Evolutionary conservation across 2,329 filamentous ascomycete genomes (phyloP).

Genomic region (Purpureocillium takamizusanense): DNA sequence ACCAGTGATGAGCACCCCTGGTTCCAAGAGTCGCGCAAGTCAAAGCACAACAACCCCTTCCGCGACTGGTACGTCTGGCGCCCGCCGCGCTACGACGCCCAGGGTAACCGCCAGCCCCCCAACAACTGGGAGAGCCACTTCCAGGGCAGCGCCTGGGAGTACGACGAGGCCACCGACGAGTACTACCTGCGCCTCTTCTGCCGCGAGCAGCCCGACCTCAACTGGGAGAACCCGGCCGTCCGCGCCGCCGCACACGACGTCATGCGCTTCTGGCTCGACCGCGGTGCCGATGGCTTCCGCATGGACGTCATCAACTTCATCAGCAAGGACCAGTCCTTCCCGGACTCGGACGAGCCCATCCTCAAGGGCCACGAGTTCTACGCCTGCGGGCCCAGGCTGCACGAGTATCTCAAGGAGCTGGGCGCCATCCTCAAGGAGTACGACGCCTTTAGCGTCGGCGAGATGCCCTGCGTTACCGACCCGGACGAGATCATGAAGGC

Average conservation of each 20-base stretch:
- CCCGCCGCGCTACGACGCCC: slow-evolving; percentile 42
- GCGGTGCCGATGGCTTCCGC: slow-evolving; percentile 57
- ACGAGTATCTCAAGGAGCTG: slow-evolving; percentile 37
- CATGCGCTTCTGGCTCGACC: slow-evolving; percentile 66
- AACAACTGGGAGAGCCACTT: slow-evolving; percentile 46
- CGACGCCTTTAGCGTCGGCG: slow-evolving; percentile 42
- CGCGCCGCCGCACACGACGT: slow-evolving; percentile 57
- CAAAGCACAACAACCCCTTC: slow-evolving; percentile 35
- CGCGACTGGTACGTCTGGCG: slow-evolving; percentile 60
- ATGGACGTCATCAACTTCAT: slow-evolving; percentile 62
- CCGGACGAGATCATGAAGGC: slow-evolving; percentile 32
- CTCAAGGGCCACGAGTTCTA: slow-evolving; percentile 32
- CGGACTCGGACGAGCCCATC: slow-evolving; percentile 31
- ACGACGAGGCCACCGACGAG: slow-evolving; percentile 37
- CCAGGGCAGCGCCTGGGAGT: slow-evolving; percentile 37
- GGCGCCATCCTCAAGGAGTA: slow-evolving; percentile 34
- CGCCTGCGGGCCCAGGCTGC: slow-evolving; percentile 41
- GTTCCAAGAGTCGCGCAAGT: slow-evolving; percentile 47
- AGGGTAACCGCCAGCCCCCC: slow-evolving; percentile 51
- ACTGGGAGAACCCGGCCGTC: slow-evolving; percentile 63
- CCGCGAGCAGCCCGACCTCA: slow-evolving; percentile 65
- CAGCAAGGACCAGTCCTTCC: slow-evolving; percentile 50
- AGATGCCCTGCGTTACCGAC: slow-evolving; percentile 38
- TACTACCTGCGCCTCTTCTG: slow-evolving; percentile 62
- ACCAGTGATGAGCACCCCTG: slow-evolving; percentile 49